These are phyloP conservation scores for Sarocladium oryzae DNA, from an alignment of 2,329 filamentous ascomycete species.

Conservation along the genomic window DNA sequence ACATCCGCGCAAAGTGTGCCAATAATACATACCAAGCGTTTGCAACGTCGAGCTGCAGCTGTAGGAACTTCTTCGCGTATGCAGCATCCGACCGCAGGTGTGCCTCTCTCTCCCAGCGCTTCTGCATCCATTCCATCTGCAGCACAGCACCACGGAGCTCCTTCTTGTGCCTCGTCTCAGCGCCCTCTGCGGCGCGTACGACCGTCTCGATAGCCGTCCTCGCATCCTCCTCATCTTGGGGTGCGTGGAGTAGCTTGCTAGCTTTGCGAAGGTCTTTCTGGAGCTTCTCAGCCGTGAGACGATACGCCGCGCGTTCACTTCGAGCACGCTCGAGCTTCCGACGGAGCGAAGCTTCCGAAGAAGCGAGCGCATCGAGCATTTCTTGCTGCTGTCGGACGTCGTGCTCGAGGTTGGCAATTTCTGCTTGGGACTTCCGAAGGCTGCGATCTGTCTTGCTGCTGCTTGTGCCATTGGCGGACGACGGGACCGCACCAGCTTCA, in stretches of 20 bases:
- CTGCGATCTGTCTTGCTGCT: slow-evolving; percentile 50
- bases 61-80: slow-evolving; percentile 80
- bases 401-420: slow-evolving; percentile 63
- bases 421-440: slow-evolving; percentile 56
- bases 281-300: slow-evolving; percentile 47
- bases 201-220: slow-evolving; percentile 52
- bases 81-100: slow-evolving; percentile 73
- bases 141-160: slow-evolving; percentile 78
- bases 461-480: slow-evolving; percentile 22
- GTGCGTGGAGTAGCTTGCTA: slow-evolving; percentile 14
- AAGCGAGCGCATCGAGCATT: slow-evolving; percentile 50
- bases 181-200: slow-evolving; percentile 50
- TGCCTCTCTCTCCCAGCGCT: slow-evolving; percentile 72
- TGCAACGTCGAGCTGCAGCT: slow-evolving; percentile 73
- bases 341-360: slow-evolving; percentile 53
- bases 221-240: slow-evolving; percentile 28
- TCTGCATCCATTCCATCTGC: slow-evolving; percentile 87
- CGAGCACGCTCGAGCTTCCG: slow-evolving; percentile 64
- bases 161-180: slow-evolving; percentile 63
- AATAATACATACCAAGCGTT: slow-evolving; percentile 74
- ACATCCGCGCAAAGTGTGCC: slow-evolving; percentile 6
- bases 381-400: slow-evolving; percentile 64
- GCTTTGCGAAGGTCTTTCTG: slow-evolving; percentile 43
- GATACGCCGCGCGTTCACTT: slow-evolving; percentile 54
- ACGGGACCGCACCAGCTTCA: slow-evolving; percentile 25